Conservation (phyloP, 2,329 filamentous ascomycete genomes). For the Chaetomiaceae sp. region DNA sequence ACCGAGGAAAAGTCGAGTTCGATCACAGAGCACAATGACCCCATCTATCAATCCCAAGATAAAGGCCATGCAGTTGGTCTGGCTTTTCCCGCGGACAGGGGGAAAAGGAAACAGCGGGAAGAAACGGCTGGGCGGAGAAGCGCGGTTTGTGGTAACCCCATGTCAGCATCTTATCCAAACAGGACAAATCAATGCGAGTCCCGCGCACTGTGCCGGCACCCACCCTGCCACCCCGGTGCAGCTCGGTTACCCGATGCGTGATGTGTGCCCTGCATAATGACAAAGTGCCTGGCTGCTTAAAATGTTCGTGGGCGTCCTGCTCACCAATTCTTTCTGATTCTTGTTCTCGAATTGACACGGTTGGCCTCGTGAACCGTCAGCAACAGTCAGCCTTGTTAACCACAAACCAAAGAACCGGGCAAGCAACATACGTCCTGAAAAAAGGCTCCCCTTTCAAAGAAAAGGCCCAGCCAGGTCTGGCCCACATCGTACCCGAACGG, state of each 20-base stretch:
- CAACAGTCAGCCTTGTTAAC: too few relatives aligned
- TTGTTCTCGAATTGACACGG: background rate
- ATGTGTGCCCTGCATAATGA: conserved; percentile 14
- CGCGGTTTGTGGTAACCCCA: background rate
- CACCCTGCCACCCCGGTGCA: conserved; percentile 1
- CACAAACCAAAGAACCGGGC: too few relatives aligned
- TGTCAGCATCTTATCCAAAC: background rate
- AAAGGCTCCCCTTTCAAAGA: too few relatives aligned
- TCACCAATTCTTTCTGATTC: background rate
- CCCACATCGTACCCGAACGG: conserved; percentile 14
- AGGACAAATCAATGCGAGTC: background rate
- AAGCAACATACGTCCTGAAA: too few relatives aligned
- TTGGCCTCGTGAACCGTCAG: too few relatives aligned
- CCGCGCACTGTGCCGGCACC: conserved; percentile 5
- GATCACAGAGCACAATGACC: too few relatives aligned
- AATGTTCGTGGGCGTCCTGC: conserved; percentile 21
- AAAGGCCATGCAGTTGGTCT: too few relatives aligned
- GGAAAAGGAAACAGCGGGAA: conserved; percentile 13
- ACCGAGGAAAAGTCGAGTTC: too few relatives aligned
- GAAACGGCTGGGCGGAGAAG: conserved; percentile 9
- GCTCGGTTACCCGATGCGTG: conserved; percentile 1
- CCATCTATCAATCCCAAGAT: too few relatives aligned
- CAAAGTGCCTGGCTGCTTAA: conserved; percentile 12
- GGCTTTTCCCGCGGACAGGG: conserved; percentile 6
- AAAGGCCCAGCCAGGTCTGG: too few relatives aligned